Base-by-base conservation (phyloP, 2,329 filamentous ascomycete genomes). In the Nothophaeocryptopus gaeumannii region DNA sequence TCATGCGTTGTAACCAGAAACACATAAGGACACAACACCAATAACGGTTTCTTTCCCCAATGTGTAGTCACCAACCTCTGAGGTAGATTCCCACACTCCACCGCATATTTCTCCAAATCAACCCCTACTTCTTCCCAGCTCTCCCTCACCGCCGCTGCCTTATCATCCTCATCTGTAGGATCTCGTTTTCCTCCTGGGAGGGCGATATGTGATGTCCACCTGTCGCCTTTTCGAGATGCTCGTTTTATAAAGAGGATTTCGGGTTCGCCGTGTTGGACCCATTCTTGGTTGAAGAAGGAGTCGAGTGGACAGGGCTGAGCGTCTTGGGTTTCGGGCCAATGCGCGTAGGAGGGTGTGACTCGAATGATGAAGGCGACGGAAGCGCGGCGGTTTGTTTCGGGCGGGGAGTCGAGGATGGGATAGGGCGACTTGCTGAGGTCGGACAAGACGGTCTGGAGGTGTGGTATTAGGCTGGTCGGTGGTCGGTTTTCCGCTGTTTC, bases 221-320 rank as follows among this genome's bases (percentile, higher is more conserved):
- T 74, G 65, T 88, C 84, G 7, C 83, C 83, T 47, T 77, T 73
- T 33, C 84, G 73, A 3, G 82, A 77, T 2, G 84, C 80, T 39
- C 84, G 74, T 63, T 87, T 88, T 66, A 88, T 88, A 65, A 87
- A 86, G 3, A 87, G 73, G n/a, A 83, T 72, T 65, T 88, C 84
- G 0, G 84, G 80, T 53, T 84, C 80, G 16, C 83, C 83, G 64
- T 84, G 70, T 56, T 79, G 75, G 5, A 85, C 82, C 84, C 84
- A 88, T 12, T 76, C 65, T 58, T 84, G 81, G 1, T 72, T 69
- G 63, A 86, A 87, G 70, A 86, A 86, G 8, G 73, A 67, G 30
- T 79, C 69, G 34, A 75, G 71, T 9, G 40, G 16, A 63, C 10
- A 64, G 64, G 33, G 54, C 45, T n/a, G 51, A 39, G 14, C 42